Conservation (phyloP, 83 land plant genomes). For the Diphasiastrum complanatum region DNA sequence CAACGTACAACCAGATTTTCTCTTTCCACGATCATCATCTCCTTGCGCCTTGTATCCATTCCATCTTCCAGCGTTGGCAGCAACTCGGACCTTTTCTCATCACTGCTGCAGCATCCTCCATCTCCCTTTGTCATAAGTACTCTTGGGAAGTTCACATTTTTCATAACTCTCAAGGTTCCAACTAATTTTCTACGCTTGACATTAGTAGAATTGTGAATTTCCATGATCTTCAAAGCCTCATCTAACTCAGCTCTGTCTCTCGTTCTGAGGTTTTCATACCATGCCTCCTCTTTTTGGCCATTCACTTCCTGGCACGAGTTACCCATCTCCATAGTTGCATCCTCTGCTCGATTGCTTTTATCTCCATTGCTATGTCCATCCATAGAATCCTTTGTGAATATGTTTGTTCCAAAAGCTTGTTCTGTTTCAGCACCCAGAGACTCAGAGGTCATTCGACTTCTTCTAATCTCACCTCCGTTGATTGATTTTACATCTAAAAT, state of each 20-base stretch:
- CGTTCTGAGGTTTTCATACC: too few species aligned
- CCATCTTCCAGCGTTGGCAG: background rate
- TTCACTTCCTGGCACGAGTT: background rate
- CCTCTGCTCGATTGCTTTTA: background rate
- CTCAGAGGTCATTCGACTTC: background rate
- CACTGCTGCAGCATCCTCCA: background rate
- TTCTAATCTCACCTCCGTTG: background rate
- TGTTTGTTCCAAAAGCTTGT: background rate
- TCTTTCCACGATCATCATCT: background rate
- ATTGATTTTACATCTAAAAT: background rate
- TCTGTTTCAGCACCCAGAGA: background rate
- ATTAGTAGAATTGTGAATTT: too few species aligned
- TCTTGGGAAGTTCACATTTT: too few species aligned
- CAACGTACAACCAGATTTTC: constrained; percentile 3
- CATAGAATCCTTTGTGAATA: background rate
- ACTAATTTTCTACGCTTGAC: background rate
- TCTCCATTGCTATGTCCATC: background rate
- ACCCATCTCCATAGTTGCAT: background rate
- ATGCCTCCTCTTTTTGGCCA: background rate
- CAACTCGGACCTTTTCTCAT: background rate
- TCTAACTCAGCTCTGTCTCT: too few species aligned
- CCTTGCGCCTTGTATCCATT: constrained; percentile 7
- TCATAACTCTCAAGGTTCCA: background rate
- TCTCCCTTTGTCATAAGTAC: too few species aligned
- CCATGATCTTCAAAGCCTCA: too few species aligned